Evolutionary conservation across 129 eudicot species (phyloP).

Genomic region (Arctium minus): DNA sequence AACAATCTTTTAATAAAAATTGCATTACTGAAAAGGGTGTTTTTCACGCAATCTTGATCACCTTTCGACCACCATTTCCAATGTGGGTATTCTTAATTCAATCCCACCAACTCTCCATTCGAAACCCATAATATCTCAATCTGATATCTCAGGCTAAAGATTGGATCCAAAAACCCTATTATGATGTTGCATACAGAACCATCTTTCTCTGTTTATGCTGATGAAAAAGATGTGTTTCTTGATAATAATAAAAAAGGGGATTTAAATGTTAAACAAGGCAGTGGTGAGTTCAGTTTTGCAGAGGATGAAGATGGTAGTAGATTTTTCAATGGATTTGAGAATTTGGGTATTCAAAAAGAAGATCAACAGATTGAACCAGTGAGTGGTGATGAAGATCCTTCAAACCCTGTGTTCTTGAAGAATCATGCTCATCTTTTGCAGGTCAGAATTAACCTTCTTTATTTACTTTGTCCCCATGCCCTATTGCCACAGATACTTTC

Average conservation of each 20-base stretch:
- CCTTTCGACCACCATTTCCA: background rate
- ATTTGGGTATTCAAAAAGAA: constrained; percentile 29
- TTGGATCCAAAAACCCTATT: background rate
- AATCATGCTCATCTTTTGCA: constrained; percentile 66
- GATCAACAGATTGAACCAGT: constrained; percentile 19
- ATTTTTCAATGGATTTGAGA: constrained; percentile 20
- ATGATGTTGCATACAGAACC: constrained; percentile 62
- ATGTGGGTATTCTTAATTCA: constrained; percentile 10
- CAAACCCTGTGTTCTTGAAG: constrained; percentile 52
- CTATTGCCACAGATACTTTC: background rate
- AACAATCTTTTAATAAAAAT: background rate
- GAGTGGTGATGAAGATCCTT: constrained; percentile 49
- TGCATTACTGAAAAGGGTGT: background rate
- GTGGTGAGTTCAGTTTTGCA: constrained; percentile 50
- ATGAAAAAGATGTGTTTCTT: constrained; percentile 29
- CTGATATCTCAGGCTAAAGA: background rate
- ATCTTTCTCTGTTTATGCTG: constrained; percentile 61
- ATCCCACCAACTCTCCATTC: background rate
- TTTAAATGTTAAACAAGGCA: constrained; percentile 20
- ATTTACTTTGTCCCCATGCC: background rate
- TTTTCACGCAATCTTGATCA: background rate
- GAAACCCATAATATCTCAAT: constrained; percentile 1
- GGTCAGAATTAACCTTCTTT: constrained; percentile 32
- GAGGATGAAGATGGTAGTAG: constrained; percentile 29
- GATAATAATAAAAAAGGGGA: constrained; percentile 4